Base-by-base conservation (phyloP, 139 green algal genomes). In the Chlorella vulgaris region DNA sequence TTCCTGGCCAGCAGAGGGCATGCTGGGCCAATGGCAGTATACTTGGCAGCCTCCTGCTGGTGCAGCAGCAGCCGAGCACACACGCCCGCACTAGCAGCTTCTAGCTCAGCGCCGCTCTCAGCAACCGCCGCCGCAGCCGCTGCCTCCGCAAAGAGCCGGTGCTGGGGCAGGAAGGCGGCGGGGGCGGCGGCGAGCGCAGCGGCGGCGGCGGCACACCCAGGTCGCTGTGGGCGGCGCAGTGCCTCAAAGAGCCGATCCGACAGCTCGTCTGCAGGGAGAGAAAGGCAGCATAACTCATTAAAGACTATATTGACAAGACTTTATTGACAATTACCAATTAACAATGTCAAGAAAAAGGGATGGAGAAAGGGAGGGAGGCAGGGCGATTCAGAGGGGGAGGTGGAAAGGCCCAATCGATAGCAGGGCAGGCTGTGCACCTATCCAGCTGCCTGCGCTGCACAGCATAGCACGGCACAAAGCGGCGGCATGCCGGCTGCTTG, bases 1-100 rank as follows among this genome's bases (percentile, higher is more conserved):
- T 83, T 83, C 65, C 77, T 65, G 4, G 77, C 77, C 65, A 83
- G 40, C 10, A 83, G 50, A 1, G 77, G 68, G 65, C 77, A 83
- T 35, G 58, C 35, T 3, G 66, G 65, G 26, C 77, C 77, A 26
- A 83, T 19, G 7, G 35, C 38, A 18, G 68, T 47, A n/a, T 77
- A 83, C 1, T 51, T 4, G 19, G 65, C 28, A 50, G 15, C 22
- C 71, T 68, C 8, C 71, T 78, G 71, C 51, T 78, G 71, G 51
- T 50, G 71, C 71, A 78, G 51, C 71, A 78, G 35, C 35, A 78
- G 50, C 50, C 15, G 2, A 24, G 22, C 50, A 50, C 71, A 78
- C 33, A 78, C 26, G 24, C 74, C 58, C 31, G 36, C 35, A 31
- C 76, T 29, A 10, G 50, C 31, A 24, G 33, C 39, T 50, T 63